These are phyloP conservation scores for Aspergillus sp. DNA, from an alignment of 2,329 filamentous ascomycete genomes.

Conservation along the genomic window DNA sequence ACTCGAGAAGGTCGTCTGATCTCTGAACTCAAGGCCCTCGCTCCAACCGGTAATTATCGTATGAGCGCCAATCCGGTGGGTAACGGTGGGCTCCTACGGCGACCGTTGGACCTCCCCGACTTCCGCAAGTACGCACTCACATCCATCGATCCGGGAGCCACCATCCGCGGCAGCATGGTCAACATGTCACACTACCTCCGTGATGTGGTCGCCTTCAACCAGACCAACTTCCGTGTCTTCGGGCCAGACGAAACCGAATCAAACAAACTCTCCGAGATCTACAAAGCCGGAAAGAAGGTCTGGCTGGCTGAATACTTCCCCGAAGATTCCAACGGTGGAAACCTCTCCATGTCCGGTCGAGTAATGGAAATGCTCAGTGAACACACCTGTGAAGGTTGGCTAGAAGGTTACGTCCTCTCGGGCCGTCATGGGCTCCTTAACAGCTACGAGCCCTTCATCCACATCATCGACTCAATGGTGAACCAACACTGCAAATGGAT, in stretches of 20 bases:
- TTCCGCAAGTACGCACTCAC: slow-evolving; percentile 68
- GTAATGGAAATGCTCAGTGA: slow-evolving; percentile 87
- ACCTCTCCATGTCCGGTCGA: slow-evolving; percentile 66
- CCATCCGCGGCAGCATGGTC: slow-evolving; percentile 64
- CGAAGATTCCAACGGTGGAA: slow-evolving; percentile 73
- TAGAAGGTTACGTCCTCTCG: slow-evolving; percentile 75
- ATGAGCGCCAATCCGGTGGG: slow-evolving; percentile 78
- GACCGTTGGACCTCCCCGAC: slow-evolving; percentile 68
- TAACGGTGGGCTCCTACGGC: slow-evolving; percentile 69
- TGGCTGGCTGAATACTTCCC: slow-evolving; percentile 79
- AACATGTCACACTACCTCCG: slow-evolving; percentile 69
- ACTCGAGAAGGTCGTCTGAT: slow-evolving; percentile 64
- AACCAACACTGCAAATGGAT: slow-evolving; percentile 87
- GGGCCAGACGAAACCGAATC: slow-evolving; percentile 80
- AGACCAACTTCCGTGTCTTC: slow-evolving; percentile 70
- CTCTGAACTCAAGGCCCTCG: slow-evolving; percentile 63
- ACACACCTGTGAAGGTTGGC: slow-evolving; percentile 77
- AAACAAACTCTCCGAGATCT: slow-evolving; percentile 73
- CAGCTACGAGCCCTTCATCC: slow-evolving; percentile 80
- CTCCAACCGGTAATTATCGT: slow-evolving; percentile 64
- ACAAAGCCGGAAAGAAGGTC: slow-evolving; percentile 74
- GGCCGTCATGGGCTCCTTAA: slow-evolving; percentile 76
- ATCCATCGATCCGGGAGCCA: slow-evolving; percentile 62
- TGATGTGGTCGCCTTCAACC: slow-evolving; percentile 67
- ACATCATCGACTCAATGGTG: slow-evolving; percentile 83